Evolutionary conservation across 2,329 filamentous ascomycete species (phyloP), one percentile per base, ranked within the genome.

Genomic region (Diaporthe citriasiana): DNA sequence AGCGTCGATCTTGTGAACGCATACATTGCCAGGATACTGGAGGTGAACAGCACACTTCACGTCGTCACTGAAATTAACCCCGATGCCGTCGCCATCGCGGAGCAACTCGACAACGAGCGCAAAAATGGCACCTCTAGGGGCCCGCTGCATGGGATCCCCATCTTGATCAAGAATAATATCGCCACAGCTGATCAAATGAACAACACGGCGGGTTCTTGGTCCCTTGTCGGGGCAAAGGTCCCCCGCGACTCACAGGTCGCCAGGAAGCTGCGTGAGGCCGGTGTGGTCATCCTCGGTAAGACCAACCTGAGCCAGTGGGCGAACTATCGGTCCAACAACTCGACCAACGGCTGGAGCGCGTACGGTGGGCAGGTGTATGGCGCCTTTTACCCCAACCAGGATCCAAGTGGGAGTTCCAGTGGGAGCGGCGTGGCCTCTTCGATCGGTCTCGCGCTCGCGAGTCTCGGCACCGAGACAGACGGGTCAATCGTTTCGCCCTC

Each of bases 131-230:
- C 76, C 7, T 57, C 75, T 27, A 40, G 76, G 27, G 81, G 87
- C 0, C 89, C 89, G 2, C 83, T 93, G 0, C 90, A 93, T 78
- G 91, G 92, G 8, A 86, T 93, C 5, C 92, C 91, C 0, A 88
- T 93, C 33, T 81, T 93, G 7, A 85, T 93, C 82, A 93, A 93
- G 80, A 89, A 92, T 81, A 92, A 91, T 78, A 92, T 93, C 65
- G 91, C 88, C 19, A 93, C 91, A 0, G 79, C 82, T 2, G 91
- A 93, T 78, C 80, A 84, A 74, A 91, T 93, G 89, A 87, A 90
- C 78, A 93, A 89, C 76, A 91, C 83, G 0, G 84, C 91, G 4
- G 92, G 92, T 3, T 94, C 92, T 0, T 92, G 87, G 75, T 88
- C 90, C 1, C 84, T 94, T 0, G 78, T 91, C 0, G 90, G 91